Evolutionary conservation across 1,284 basidiomycete genomes (phyloP).

Genomic region (Marasmius tenuissimus): DNA sequence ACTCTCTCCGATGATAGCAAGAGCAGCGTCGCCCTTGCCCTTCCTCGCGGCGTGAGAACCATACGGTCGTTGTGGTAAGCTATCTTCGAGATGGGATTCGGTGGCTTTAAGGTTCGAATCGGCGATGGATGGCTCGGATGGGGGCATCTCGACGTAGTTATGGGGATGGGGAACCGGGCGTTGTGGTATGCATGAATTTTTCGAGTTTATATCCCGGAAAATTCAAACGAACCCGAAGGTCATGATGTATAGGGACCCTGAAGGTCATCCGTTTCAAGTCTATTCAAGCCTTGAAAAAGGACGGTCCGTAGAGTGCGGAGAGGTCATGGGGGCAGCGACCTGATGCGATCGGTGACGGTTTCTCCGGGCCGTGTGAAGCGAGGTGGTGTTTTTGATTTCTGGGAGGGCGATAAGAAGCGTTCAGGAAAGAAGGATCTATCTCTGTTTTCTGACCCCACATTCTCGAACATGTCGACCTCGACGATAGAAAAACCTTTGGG

Average conservation of each 20-base stretch:
- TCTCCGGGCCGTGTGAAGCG: no score
- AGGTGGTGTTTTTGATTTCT: no score
- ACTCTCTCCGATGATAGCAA: constrained; percentile 32
- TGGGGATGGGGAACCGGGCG: background rate
- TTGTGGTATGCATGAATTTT: no score
- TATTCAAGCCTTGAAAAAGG: no score
- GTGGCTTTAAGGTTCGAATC: constrained; percentile 9
- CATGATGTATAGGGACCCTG: no score
- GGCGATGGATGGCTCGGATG: background rate
- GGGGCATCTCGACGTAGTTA: background rate
- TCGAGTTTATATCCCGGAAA: no score
- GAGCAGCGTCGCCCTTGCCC: constrained; percentile 36
- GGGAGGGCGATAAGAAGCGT: no score
- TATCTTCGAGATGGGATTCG: constrained; percentile 16
- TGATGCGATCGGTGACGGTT: no score
- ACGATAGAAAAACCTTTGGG: constrained; percentile 23
- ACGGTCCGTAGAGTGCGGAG: no score
- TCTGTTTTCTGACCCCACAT: background rate
- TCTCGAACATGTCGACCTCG: constrained; percentile 1
- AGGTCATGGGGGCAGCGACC: no score
- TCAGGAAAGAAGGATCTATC: background rate
- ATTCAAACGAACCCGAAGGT: no score
- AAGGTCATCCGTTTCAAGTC: background rate
- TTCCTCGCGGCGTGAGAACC: constrained; percentile 9
- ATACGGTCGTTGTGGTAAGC: constrained; percentile 11